Evolutionary conservation across 441 rosid species (phyloP), one percentile per base, ranked within the genome.

Genomic region (Arabidopsis hybrid): DNA sequence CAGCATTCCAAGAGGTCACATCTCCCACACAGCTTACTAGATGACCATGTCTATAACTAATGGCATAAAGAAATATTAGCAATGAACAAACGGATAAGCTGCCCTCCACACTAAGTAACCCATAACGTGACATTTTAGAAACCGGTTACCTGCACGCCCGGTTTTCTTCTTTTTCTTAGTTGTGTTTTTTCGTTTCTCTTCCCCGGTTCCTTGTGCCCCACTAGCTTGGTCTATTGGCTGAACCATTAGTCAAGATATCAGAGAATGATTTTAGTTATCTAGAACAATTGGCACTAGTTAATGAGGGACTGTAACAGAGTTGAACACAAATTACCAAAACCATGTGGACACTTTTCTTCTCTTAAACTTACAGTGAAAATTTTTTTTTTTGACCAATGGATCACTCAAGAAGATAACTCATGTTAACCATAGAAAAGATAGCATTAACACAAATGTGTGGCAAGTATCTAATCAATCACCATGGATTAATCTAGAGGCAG

Each of bases 131-230:
- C 49, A 45, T n/a, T 36, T 51, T 10, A 56, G 16, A 78, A 73
- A 62, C 78, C 72, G 72, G 78, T 78, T 78, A 78, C 81, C 81
- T 78, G 81, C 74, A 43, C 75, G 78, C 56, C 81, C 81, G 72
- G 78, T 73, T 78, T 78, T 78, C 77, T 65, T 78, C 81, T 78
- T 78, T 73, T 65, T 78, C 75, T 78, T 78, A 78, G 60, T 38
- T 32, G 67, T 62, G 64, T 55, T 78, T 78, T 78, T 78, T 18
- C 47, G 71, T 78, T 69, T 78, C 63, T 68, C 78, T 63, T 73
- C 81, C 61, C 71, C 71, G 8, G 81, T 67, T 74, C 81, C 78
- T 73, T 35, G 70, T 57, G 75, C 36, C 59, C 17, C 78, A 78
- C 38, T 62, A 36, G 43, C 75, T 78, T 67, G 75, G 71, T 62